Base-by-base conservation (phyloP, 352 stramenopile species). In the Pythium dissimile region DNA sequence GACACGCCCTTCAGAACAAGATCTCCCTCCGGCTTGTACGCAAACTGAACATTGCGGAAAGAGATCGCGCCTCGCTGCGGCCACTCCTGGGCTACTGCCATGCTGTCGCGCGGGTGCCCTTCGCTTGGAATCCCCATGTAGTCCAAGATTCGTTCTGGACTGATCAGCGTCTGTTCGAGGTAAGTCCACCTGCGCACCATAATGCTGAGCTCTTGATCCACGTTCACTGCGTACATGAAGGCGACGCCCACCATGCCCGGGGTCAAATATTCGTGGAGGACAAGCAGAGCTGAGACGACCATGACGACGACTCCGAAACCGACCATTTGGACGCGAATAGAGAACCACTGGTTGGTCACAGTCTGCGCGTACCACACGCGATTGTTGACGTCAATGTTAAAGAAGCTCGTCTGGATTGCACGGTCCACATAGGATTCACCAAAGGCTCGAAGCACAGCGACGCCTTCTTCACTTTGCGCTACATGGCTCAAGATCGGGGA, bases 221-320 rank as follows among this genome's bases (percentile, higher is more conserved):
- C 81, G 30, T 82, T 88, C 0, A 89, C 67, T 7, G 73, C 78
- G 69, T 94, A 98, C 11, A 83, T 87, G 57, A 98, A 91, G 4
- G 95, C 68, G 2, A 97, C 61, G 5, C 76, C 93, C 10, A 87
- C 75, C 2, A 97, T 28, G 4, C 86, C 85, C 13, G 88, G 71
- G 7, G 71, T 72, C 15, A 83, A 39, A 11, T 44, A 57, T 1
- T 59, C 24, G 12, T 58, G 69, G 0, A 80, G 39, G 10, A 64
- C 68, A 0, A 83, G 31, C 5, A 82, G 48, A 2, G 64, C 42
- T 5, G 70, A 72, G 0, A 80, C 63, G 0, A 83, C 47, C 9
- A 75, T 1, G 9, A 75, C 47, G 34, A 80, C 57, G 8, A 87
- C 62, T 0, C 61, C 57, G 32, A 59, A 84, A 4, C 77, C 75